Evolutionary conservation across 257 asterid genomes (phyloP).

Genomic region (Haberlea rhodopensis): DNA sequence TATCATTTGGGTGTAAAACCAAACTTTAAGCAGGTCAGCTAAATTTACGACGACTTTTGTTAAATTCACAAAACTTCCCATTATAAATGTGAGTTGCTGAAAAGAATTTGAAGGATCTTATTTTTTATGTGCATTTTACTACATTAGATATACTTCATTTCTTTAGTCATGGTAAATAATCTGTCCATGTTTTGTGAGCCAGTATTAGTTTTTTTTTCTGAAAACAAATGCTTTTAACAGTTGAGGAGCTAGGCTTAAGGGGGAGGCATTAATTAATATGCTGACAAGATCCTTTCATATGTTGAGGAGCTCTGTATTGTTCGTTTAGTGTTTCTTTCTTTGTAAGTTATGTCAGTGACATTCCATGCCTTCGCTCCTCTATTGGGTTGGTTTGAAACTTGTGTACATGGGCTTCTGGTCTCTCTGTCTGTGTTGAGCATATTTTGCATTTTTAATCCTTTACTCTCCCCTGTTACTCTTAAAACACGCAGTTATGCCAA

Average conservation of each 20-base stretch:
- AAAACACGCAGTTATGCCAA: not conserved
- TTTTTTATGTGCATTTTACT: too few relatives aligned
- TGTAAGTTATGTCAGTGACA: not conserved
- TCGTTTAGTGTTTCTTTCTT: not conserved
- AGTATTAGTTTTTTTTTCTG: too few relatives aligned
- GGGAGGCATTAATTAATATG: not conserved
- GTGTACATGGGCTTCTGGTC: not conserved
- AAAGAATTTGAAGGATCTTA: too few relatives aligned
- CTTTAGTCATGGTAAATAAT: not conserved
- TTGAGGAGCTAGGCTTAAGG: not conserved
- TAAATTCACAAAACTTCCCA: too few relatives aligned
- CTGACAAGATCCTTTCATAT: not conserved
- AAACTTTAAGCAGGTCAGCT: slow-evolving; percentile 84
- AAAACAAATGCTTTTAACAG: too few relatives aligned
- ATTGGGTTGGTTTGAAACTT: not conserved
- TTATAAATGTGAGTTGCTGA: too few relatives aligned
- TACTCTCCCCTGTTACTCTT: not conserved
- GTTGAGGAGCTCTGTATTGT: not conserved
- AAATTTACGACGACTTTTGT: too few relatives aligned
- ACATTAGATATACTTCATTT: too few relatives aligned
- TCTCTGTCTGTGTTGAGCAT: not conserved
- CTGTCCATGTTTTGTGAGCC: not conserved
- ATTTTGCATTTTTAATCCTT: not conserved
- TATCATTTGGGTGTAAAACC: slow-evolving; percentile 97
- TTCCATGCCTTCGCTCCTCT: not conserved